Conservation (phyloP, 495 filamentous ascomycete species). For the Aspergillus coremiiformis region DNA sequence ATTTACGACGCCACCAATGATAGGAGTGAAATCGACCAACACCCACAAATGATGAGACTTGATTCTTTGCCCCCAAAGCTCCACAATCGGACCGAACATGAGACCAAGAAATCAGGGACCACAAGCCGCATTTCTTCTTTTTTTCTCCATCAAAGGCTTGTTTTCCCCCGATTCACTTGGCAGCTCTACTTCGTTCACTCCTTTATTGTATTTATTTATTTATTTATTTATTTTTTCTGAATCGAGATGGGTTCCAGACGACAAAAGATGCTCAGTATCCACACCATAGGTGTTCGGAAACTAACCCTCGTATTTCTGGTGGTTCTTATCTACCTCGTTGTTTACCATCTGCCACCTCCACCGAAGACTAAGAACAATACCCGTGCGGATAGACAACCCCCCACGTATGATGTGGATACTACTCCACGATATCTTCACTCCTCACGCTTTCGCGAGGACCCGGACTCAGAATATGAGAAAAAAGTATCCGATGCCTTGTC, state of each 20-base stretch:
- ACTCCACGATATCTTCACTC: slow-evolving; percentile 24
- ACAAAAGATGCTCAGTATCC: background rate
- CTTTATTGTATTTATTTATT: too few species aligned
- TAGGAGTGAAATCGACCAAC: too few species aligned
- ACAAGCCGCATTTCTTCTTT: too few species aligned
- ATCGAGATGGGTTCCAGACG: background rate
- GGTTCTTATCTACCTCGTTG: background rate
- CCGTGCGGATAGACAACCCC: background rate
- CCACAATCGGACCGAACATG: too few species aligned
- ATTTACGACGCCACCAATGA: too few species aligned
- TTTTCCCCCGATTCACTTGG: too few species aligned
- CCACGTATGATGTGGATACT: slow-evolving; percentile 8
- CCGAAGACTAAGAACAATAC: background rate
- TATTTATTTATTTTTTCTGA: too few species aligned
- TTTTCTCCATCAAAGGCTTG: too few species aligned
- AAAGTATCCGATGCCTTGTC: slow-evolving; percentile 20
- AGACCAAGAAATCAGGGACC: too few species aligned
- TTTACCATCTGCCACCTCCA: background rate
- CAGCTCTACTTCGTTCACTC: too few species aligned
- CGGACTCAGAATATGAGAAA: slow-evolving; percentile 25
- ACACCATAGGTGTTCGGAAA: background rate
- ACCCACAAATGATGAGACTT: too few species aligned
- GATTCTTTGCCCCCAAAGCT: too few species aligned
- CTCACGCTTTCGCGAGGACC: slow-evolving; percentile 26
- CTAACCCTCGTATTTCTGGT: background rate